These are phyloP conservation scores for Lodderomyces parapsilosis DNA, from an alignment of 1,139 yeast species.

Conservation along the genomic window DNA sequence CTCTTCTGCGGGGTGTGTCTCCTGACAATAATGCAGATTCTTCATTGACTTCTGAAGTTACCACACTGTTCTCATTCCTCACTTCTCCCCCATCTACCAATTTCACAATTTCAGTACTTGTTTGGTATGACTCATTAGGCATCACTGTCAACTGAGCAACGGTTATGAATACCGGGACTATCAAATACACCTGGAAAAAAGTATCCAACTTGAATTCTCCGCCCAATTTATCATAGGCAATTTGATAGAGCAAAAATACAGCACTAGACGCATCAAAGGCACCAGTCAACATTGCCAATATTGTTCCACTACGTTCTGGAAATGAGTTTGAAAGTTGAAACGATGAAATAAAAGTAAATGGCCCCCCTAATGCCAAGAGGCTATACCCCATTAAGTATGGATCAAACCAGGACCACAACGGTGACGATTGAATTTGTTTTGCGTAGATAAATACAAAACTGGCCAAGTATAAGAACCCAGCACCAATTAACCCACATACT, in stretches of 20 bases:
- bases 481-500: conserved; percentile 44
- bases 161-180: conserved; percentile 42
- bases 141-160: conserved; percentile 39
- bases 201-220: conserved; percentile 30
- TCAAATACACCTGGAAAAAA: conserved; percentile 37
- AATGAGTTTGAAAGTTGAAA: conserved; percentile 47
- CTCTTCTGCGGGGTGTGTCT: conserved; percentile 24
- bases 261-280: conserved; percentile 52
- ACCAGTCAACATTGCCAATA: conserved; percentile 45
- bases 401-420: conserved; percentile 21
- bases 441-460: conserved; percentile 39
- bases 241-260: conserved; percentile 38
- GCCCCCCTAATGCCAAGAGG: conserved; percentile 46
- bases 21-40: conserved; percentile 22
- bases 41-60: conserved; percentile 5
- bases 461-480: conserved; percentile 35
- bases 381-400: conserved; percentile 44
- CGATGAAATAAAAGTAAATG: conserved; percentile 44
- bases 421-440: conserved; percentile 13
- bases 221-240: conserved; percentile 26
- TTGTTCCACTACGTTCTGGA: conserved; percentile 40
- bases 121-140: conserved; percentile 42
- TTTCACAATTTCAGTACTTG: conserved; percentile 28
- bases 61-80: conserved; percentile 5
- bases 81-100: conserved; percentile 25